phyloP scores from a whole-genome alignment of 108 stramenopile species.

The Craspedostauros australis region DNA sequence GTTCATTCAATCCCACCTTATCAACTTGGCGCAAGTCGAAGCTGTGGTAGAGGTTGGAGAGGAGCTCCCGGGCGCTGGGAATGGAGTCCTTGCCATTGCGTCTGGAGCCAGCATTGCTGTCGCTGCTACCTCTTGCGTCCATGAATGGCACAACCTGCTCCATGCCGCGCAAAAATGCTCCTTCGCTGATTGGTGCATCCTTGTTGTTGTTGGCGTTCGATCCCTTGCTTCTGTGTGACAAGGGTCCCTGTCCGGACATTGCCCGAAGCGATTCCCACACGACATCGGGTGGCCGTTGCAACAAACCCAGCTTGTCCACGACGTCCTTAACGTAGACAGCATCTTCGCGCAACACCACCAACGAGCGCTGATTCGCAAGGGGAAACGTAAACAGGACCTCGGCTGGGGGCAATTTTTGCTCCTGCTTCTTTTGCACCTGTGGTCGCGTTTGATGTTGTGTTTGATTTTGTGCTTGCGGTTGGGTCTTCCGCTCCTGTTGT shows the following conservation, averaged over 20 bases:
- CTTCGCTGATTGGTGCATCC: constrained; percentile 46
- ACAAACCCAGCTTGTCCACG: constrained; percentile 65
- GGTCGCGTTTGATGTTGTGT: background rate
- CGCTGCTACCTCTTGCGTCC: background rate
- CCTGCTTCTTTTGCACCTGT: background rate
- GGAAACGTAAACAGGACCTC: constrained; percentile 83
- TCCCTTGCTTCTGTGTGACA: constrained; percentile 4
- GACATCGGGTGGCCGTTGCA: constrained; percentile 52
- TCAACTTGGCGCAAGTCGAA: constrained; percentile 71
- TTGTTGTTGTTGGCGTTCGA: constrained; percentile 10
- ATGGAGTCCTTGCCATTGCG: constrained; percentile 17
- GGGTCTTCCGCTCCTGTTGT: no score
- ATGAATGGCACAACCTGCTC: constrained; percentile 34
- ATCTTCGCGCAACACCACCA: constrained; percentile 77
- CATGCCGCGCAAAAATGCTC: constrained; percentile 65
- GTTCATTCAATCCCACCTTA: constrained; percentile 68
- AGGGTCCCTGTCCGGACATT: constrained; percentile 20
- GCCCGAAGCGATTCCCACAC: constrained; percentile 41
- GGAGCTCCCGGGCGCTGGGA: constrained; percentile 29
- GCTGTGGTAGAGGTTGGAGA: constrained; percentile 75
- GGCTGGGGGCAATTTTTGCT: constrained; percentile 23
- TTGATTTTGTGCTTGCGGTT: no score
- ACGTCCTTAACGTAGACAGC: constrained; percentile 75
- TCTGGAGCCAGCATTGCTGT: no score
- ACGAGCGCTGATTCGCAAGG: constrained; percentile 65